Evolutionary conservation across 805 yeast genomes (phyloP), one percentile per base, ranked within the genome.

Genomic region (Isabelozyma rhagii): DNA sequence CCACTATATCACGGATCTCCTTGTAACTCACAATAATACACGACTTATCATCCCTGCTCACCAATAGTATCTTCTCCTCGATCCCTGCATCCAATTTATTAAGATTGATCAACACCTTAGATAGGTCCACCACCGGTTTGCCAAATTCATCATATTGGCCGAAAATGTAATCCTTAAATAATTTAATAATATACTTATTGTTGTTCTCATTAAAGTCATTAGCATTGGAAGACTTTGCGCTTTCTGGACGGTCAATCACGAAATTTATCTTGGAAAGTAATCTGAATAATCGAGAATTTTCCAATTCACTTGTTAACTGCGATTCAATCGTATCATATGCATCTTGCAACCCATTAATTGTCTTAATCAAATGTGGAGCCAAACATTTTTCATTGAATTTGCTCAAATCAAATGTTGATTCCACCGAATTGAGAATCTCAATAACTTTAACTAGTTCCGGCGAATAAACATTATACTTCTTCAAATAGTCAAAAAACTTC

Each of bases 21-120:
- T 87, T 87, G 66, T 87, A 94, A 58, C 92, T 83, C 48, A 89
- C 86, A 40, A 94, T 84, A 52, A 94, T 72, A 64, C 97, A 91
- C 43, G 82, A 85, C 72, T 84, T 85, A 62, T 90, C 96, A 64
- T 92, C 97, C 9, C 86, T 80, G 34, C 94, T 85, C 0, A 90
- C 89, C 47, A 94, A 76, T 63, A 92, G 71, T 13, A 94, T 68
- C 56, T 81, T 83, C 67, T 94, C 99, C 46, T 89, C 91, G 34
- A 86, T 78, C 1, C 97, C 98, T 5, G 93, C 96, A 63, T 94
- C 99, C 55, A 94, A 73, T 67, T 93, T 94, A 69, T 93, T 93
- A 60, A 94, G 72, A 58, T 87, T 81, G 45, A 82, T 74, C 52
- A 94, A 71, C 5, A 91, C 92, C 64, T 90, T 90, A 0, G 91